Conservation (phyloP, 164 flowering plant genomes). For the Aristolochia californica region DNA sequence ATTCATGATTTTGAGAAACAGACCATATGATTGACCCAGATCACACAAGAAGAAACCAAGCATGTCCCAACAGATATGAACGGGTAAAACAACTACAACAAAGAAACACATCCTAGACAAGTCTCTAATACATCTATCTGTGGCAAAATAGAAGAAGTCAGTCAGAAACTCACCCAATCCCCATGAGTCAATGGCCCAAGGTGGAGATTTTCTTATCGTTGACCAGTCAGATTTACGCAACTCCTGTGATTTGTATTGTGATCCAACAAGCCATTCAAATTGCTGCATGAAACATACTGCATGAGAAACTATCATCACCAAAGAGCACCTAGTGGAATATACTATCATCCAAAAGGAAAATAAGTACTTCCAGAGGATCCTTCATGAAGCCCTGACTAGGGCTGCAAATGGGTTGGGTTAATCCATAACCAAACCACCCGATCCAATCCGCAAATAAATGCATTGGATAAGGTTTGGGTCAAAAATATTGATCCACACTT, state of each 20-base stretch:
- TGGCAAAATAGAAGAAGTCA: too few relatives aligned
- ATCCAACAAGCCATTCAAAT: constrained; percentile 86
- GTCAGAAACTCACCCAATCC: constrained; percentile 67
- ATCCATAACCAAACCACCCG: too few relatives aligned
- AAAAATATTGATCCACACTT: too few relatives aligned
- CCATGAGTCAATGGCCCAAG: constrained; percentile 99
- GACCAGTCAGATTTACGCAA: constrained; percentile 79
- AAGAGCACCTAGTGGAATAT: not conserved
- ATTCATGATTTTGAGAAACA: not conserved
- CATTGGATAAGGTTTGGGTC: too few relatives aligned
- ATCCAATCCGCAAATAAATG: too few relatives aligned
- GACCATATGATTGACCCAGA: not conserved
- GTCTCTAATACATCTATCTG: not conserved
- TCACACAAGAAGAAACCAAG: too few relatives aligned
- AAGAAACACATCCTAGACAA: not conserved
- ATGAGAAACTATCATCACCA: constrained; percentile 7
- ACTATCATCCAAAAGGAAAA: not conserved
- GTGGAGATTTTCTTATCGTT: constrained; percentile 79
- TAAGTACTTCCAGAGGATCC: not conserved
- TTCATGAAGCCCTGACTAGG: not conserved
- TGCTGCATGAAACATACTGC: constrained; percentile 39
- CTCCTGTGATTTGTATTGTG: constrained; percentile 90
- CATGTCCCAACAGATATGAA: too few relatives aligned
- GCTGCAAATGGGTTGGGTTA: too few relatives aligned
- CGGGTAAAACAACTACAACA: not conserved